Evolutionary conservation across 1,284 basidiomycete genomes (phyloP).

Genomic region (Ceratobasidium sp.): DNA sequence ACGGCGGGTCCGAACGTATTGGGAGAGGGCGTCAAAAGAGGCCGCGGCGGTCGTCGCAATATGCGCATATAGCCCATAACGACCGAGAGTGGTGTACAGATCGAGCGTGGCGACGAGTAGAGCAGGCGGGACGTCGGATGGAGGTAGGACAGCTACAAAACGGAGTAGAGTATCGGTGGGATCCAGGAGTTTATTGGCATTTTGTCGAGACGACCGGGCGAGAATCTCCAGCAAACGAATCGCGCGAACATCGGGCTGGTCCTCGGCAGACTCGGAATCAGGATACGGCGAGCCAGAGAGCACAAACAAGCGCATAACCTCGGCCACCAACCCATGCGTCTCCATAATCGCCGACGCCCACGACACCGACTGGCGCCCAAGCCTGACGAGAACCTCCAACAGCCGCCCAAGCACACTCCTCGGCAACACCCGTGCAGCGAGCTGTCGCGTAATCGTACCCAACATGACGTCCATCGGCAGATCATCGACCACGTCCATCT

Average conservation of each 20-base stretch:
- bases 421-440: slow-evolving; percentile 50
- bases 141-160: slow-evolving; percentile 70
- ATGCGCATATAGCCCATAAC: slow-evolving; percentile 78
- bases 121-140: slow-evolving; percentile 54
- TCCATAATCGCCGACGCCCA: slow-evolving; percentile 62
- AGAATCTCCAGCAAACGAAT: slow-evolving; percentile 68
- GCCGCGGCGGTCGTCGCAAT: slow-evolving; percentile 68
- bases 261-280: slow-evolving; percentile 44
- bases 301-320: slow-evolving; percentile 53
- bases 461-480: slow-evolving; percentile 15
- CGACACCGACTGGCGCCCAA: slow-evolving; percentile 63
- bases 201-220: slow-evolving; percentile 67
- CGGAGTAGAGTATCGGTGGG: slow-evolving; percentile 72
- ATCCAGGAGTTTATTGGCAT: slow-evolving; percentile 65
- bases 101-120: slow-evolving; percentile 67
- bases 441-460: slow-evolving; percentile 5
- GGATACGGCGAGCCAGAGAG: slow-evolving; percentile 58
- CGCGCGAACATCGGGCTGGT: slow-evolving; percentile 54
- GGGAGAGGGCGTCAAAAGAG: slow-evolving; percentile 53
- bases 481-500: slow-evolving; percentile 42
- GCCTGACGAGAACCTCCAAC: slow-evolving; percentile 65
- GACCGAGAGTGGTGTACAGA: slow-evolving; percentile 70
- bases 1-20: slow-evolving; percentile 47
- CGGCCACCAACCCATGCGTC: slow-evolving; percentile 62
- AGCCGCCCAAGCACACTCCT: slow-evolving; percentile 62